Evolutionary conservation across 1,284 basidiomycete species (phyloP), one percentile per base, ranked within the genome.

Genomic region (Heimioporus punctisporus): DNA sequence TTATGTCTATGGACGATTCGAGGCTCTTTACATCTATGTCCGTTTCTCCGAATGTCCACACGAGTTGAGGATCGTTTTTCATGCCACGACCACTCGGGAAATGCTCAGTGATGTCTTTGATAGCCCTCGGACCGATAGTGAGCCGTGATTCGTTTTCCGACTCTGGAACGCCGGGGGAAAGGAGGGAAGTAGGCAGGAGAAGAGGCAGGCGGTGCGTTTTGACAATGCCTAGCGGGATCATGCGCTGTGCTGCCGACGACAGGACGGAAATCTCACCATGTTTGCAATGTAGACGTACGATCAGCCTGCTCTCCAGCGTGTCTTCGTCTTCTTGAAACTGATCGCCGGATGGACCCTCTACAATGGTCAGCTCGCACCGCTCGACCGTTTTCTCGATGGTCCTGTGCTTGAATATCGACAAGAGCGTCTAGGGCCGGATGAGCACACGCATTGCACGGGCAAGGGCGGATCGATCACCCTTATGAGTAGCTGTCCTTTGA

Each of bases 81-180:
- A 73, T 67, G 8, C 83, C 81, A 60, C 80, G 84, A 10, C 81
- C 73, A 23, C 80, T 71, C 0, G 88, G 83, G 57, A 93, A 93
- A 64, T 92, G 90, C 44, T 92, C 90, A n/a, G 92, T 80, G 67
- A 93, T 83, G 61, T 90, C 88, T 65, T 79, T 85, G 46, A 93
- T 70, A 7, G 83, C 79, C 59, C 80, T 81, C 21, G 90, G 86
- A 3, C 87, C 87, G 53, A 93, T 84, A 7, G 77, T 83, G 15
- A 93, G 68, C 21, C 77, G 78, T n/a, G 87, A 89, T 68, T 88
- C 82, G 43, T 79, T 76, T 0, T 71, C 61, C 10, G 76, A 66
- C 46, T 85, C 80, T 9, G 83, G 83, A 12, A 81, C 70, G 19
- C 78, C 79, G 6, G 90, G 91, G 1, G 84, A 81, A 61, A 87